These are phyloP conservation scores for Cutaneotrichosporon mucoides DNA, from an alignment of 1,284 basidiomycete genomes.

Conservation along the genomic window DNA sequence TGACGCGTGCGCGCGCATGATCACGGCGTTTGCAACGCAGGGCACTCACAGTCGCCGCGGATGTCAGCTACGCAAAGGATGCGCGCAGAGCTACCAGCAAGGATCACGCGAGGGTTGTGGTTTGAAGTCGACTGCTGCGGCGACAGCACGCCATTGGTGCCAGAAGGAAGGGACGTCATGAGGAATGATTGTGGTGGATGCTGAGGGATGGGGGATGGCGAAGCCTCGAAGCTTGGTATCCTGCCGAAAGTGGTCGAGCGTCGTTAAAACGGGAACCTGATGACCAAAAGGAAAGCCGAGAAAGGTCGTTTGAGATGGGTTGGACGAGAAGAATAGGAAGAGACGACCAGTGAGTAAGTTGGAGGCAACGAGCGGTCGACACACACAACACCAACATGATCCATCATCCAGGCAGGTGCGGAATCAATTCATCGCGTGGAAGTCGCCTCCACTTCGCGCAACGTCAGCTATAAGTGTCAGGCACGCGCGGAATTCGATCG, in stretches of 20 bases:
- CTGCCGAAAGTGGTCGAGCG: too few species aligned
- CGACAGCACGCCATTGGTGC: conserved; percentile 18
- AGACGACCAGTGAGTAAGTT: too few species aligned
- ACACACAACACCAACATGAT: too few species aligned
- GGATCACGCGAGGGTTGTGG: conserved; percentile 33
- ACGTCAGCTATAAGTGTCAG: too few species aligned
- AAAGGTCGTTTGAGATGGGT: neutral
- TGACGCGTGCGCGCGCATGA: too few species aligned
- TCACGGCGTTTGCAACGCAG: too few species aligned
- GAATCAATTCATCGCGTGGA: too few species aligned
- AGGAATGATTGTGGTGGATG: neutral
- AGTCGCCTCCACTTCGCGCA: too few species aligned
- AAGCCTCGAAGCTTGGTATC: neutral
- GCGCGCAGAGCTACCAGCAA: conserved; percentile 58
- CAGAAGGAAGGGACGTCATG: conserved; percentile 7
- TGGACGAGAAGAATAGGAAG: too few species aligned
- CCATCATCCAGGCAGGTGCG: too few species aligned
- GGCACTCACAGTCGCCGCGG: conserved; percentile 59
- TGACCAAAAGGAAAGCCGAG: neutral
- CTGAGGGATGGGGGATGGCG: neutral
- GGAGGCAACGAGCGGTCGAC: too few species aligned
- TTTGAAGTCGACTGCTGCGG: conserved; percentile 5
- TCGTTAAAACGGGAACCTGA: neutral
- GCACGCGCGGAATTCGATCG: too few species aligned
- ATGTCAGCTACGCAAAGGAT: conserved; percentile 97